Evolutionary conservation across 805 yeast genomes (phyloP), one percentile per base, ranked within the genome.

Genomic region (Yamadazyma endophytica): DNA sequence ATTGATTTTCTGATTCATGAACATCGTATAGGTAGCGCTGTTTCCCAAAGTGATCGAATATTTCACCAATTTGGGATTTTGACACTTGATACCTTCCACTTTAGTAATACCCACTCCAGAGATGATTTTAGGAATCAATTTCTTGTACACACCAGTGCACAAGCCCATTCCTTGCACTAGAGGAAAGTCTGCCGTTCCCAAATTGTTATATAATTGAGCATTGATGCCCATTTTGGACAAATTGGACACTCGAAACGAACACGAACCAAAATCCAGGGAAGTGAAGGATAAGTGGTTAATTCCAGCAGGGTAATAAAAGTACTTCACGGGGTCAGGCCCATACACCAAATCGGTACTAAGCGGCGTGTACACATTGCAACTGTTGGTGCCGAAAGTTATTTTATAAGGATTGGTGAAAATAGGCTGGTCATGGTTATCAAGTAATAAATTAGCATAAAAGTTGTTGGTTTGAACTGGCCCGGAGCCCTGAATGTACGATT

Each of bases 141-240:
- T 60, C 5, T 57, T 56, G 49, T 70, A 66, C 36, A 78, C 56
- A 14, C 79, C 87, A 12, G 95, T 81, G 11, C 84, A 70, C 37
- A 82, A 77, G 1, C 95, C 95, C 75, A 70, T 70, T 20, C 97
- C 96, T 50, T 82, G 88, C 4, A 79, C 82, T 27, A 83, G 48
- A 2, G 89, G 88, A 17, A 70, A 44, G n/a, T 56, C 50, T 23
- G 77, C 47, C 12, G 50, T 58, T 17, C 72, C 64, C 0, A 89
- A 90, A 12, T 14, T n/a, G n/a, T n/a, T n/a, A n/a, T n/a, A n/a
- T n/a, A n/a, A n/a, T n/a, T n/a, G n/a, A n/a, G n/a, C n/a, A n/a
- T n/a, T n/a, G n/a, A n/a, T n/a, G n/a, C n/a, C n/a, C 35, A 40
- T 6, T 31, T 29, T 4, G 49, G 37, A 15, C 40, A 42, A 8